Percentiles rank a stretch among this genome's conserved stretches.
These are phyloP conservation scores for Arabis alpina DNA, from an alignment of 345 rosid genomes.

Conservation along the genomic window DNA sequence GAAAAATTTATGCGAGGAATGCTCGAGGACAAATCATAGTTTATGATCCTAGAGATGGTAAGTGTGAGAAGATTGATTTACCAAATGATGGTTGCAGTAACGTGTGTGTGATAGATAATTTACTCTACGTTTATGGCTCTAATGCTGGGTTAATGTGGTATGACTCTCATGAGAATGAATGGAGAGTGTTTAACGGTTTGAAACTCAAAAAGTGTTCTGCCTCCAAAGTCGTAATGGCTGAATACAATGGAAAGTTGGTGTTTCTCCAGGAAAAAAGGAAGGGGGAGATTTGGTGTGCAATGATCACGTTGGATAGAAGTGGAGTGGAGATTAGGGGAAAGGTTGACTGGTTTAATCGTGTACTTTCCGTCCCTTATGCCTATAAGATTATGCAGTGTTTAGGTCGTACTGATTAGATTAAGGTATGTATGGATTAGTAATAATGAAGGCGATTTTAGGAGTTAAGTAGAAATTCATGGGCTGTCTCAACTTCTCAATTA, in stretches of 20 bases:
- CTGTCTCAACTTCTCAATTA: too few relatives aligned
- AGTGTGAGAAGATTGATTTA: neutral
- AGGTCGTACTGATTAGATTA: too few relatives aligned
- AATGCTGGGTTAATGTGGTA: neutral
- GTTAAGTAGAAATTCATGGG: too few relatives aligned
- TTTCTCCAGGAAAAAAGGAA: neutral
- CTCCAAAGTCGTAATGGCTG: neutral
- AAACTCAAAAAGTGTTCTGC: neutral
- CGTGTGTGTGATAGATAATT: neutral
- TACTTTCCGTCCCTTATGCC: neutral
- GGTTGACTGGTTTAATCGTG: neutral
- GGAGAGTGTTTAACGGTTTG: neutral
- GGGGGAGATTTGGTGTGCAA: neutral
- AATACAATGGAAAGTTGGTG: neutral
- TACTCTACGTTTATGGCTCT: neutral
- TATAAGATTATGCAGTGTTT: neutral
- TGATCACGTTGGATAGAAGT: neutral
- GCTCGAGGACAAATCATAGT: neutral
- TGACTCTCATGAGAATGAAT: neutral
- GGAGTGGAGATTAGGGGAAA: neutral
- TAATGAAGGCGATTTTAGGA: too few relatives aligned
- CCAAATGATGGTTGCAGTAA: neutral
- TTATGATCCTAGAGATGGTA: constrained; percentile 22
- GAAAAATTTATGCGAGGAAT: neutral
- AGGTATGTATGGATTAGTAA: too few relatives aligned